Conservation (phyloP, 139 green algal genomes). For the Coelastrella sp. region DNA sequence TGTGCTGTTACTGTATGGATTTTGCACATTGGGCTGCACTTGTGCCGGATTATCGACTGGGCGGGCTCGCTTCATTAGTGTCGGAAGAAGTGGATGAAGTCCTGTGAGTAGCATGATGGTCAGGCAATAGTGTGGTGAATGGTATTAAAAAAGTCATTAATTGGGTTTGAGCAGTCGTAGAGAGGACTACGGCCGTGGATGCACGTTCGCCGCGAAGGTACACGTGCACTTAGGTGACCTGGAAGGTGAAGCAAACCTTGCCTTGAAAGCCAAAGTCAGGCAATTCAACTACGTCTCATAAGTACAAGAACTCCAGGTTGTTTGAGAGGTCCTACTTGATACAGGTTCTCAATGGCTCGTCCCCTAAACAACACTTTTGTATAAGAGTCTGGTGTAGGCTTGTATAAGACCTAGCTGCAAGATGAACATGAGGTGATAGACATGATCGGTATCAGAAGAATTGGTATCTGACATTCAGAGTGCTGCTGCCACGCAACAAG, state of each 20-base stretch:
- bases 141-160: not conserved
- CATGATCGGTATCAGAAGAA: not conserved
- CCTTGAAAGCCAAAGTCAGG: too few species aligned
- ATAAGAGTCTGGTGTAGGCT: too few species aligned
- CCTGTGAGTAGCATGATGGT: not conserved
- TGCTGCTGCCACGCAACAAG: not conserved
- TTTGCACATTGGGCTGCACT: not conserved
- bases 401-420: too few species aligned
- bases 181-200: not conserved
- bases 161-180: not conserved
- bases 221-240: not conserved
- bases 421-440: not conserved
- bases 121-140: not conserved
- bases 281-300: too few species aligned
- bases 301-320: not conserved
- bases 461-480: not conserved
- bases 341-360: too few species aligned
- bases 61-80: not conserved
- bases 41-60: not conserved
- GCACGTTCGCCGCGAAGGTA: not conserved
- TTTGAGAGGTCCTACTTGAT: not conserved
- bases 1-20: not conserved
- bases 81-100: not conserved
- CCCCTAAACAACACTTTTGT: too few species aligned
- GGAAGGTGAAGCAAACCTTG: not conserved